Conservation (phyloP, 225 moss, liverwort and hornwort genomes). For the Sphagnum tenellum region DNA sequence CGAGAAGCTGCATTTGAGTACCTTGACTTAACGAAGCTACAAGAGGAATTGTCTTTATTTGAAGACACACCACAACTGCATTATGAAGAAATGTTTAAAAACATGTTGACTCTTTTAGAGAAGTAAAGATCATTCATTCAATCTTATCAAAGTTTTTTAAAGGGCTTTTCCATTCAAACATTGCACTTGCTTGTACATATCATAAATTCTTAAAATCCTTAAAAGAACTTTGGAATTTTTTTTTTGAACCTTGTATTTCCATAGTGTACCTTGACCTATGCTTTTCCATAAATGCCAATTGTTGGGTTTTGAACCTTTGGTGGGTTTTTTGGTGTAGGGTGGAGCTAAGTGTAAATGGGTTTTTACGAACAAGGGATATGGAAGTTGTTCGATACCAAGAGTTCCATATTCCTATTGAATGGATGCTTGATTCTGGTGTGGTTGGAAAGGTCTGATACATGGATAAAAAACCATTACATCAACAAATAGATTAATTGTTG, state of each 20-base stretch:
- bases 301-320: neutral
- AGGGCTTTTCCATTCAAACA: too few species aligned
- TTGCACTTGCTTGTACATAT: too few species aligned
- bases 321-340: slow-evolving; percentile 33
- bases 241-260: too few species aligned
- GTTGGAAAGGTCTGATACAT: slow-evolving; percentile 54
- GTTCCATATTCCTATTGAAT: slow-evolving; percentile 48
- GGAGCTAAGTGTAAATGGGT: slow-evolving; percentile 69
- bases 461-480: neutral
- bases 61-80: slow-evolving; percentile 50
- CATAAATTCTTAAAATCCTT: too few species aligned
- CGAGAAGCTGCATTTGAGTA: slow-evolving; percentile 77
- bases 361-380: slow-evolving; percentile 81
- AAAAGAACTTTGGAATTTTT: too few species aligned
- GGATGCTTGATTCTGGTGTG: slow-evolving; percentile 67
- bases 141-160: too few species aligned
- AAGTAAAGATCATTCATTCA: slow-evolving; percentile 27
- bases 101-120: slow-evolving; percentile 55
- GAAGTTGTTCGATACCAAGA: slow-evolving; percentile 65
- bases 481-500: too few species aligned
- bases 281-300: too few species aligned
- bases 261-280: too few species aligned
- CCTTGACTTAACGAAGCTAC: slow-evolving; percentile 59
- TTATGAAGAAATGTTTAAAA: slow-evolving; percentile 54
- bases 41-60: slow-evolving; percentile 35